phyloP scores from a whole-genome alignment of 257 asterid genomes.

The Perilla frutescens region DNA sequence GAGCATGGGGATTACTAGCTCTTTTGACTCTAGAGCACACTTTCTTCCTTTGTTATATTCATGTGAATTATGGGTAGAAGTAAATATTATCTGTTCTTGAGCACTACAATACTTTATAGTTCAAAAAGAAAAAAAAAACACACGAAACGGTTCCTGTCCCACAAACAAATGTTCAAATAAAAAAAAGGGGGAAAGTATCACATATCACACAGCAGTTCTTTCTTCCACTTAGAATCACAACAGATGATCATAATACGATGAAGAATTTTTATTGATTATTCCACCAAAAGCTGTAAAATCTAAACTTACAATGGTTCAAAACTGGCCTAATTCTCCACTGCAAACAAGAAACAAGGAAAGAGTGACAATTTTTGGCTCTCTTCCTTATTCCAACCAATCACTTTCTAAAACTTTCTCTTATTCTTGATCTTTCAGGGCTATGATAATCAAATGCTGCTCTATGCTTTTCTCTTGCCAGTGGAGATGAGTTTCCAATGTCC shows the following conservation, averaged over 20 bases:
- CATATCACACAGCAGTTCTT: too few relatives aligned
- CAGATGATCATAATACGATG: not conserved
- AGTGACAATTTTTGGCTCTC: not conserved
- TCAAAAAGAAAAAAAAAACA: too few relatives aligned
- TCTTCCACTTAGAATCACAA: too few relatives aligned
- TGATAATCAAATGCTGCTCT: slow-evolving; percentile 42
- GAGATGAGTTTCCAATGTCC: slow-evolving; percentile 60
- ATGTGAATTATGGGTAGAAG: too few relatives aligned
- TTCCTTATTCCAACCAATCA: not conserved
- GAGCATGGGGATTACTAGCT: too few relatives aligned
- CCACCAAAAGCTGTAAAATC: slow-evolving; percentile 5
- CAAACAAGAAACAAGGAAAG: not conserved
- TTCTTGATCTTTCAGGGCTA: slow-evolving; percentile 36
- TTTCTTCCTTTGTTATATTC: too few relatives aligned
- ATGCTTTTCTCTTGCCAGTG: slow-evolving; percentile 40
- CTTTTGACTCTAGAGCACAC: too few relatives aligned
- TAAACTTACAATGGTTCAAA: slow-evolving; percentile 22
- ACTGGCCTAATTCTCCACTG: slow-evolving; percentile 11
- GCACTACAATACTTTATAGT: too few relatives aligned
- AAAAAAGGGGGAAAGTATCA: too few relatives aligned
- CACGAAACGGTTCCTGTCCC: too few relatives aligned
- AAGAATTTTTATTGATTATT: slow-evolving; percentile 8
- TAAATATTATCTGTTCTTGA: too few relatives aligned
- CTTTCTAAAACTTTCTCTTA: slow-evolving; percentile 34
- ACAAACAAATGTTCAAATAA: too few relatives aligned